Conservation (phyloP, 176 grass and related monocot genomes). For the Aegilops bicornis region DNA sequence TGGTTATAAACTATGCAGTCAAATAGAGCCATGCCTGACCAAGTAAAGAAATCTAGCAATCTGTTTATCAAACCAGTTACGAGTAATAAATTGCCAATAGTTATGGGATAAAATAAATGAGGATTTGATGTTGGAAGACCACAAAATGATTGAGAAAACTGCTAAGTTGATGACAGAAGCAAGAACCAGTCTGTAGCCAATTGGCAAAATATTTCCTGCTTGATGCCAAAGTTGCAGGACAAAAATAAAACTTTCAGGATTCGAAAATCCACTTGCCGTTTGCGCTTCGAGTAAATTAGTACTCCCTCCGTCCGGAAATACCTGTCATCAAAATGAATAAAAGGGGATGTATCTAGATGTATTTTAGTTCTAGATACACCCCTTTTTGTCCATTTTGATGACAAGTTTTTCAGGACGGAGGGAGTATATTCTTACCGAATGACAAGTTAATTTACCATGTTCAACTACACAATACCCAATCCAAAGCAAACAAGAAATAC, state of each 20-base stretch:
- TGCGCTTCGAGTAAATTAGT: neutral
- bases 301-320: too few relatives aligned
- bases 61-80: neutral
- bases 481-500: slow-evolving; percentile 1
- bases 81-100: neutral
- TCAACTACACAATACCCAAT: neutral
- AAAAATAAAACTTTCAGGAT: neutral
- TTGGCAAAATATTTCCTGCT: neutral
- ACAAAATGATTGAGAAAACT: neutral
- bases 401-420: too few relatives aligned
- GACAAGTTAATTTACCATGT: neutral
- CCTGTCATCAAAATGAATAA: too few relatives aligned
- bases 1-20: neutral
- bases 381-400: too few relatives aligned
- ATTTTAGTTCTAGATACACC: too few relatives aligned
- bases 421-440: neutral
- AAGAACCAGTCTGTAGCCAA: neutral
- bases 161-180: neutral
- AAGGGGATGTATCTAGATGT: too few relatives aligned
- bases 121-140: neutral
- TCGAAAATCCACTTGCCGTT: neutral
- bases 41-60: neutral
- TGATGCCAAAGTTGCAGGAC: neutral
- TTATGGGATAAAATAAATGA: neutral
- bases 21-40: neutral